Conservation (phyloP, 768 basidiomycete genomes). For the Suillus placidus region DNA sequence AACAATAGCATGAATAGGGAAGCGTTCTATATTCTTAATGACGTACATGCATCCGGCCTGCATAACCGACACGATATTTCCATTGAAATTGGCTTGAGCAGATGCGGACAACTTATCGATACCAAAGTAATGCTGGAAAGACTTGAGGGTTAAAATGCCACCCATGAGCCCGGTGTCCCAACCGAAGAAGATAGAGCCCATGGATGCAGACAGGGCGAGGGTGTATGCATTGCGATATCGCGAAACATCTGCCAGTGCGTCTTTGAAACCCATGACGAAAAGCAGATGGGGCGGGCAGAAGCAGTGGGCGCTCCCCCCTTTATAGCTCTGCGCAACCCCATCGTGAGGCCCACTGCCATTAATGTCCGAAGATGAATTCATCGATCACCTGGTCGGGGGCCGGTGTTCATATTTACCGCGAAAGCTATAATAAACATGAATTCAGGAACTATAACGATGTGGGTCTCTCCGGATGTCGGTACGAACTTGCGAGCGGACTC, state of each 20-base stretch:
- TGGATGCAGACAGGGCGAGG: constrained; percentile 41
- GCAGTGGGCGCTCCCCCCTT: neutral
- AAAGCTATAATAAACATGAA: neutral
- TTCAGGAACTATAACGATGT: neutral
- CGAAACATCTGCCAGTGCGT: constrained; percentile 23
- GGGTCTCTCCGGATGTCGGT: neutral
- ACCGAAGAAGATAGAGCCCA: constrained; percentile 49
- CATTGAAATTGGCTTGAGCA: constrained; percentile 40
- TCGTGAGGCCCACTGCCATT: neutral
- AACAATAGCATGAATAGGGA: neutral
- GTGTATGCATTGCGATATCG: constrained; percentile 43
- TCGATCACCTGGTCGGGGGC: neutral
- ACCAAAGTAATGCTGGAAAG: constrained; percentile 48
- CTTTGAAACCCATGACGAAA: constrained; percentile 24
- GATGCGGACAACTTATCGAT: constrained; percentile 37
- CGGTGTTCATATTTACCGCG: neutral
- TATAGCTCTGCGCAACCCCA: neutral
- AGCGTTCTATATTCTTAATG: neutral
- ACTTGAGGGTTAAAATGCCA: constrained; percentile 42
- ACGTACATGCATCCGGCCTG: constrained; percentile 49
- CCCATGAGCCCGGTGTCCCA: constrained; percentile 51
- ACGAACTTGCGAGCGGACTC: neutral
- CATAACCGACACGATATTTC: constrained; percentile 49
- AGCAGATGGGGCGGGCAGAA: neutral
- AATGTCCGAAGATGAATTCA: neutral